phyloP scores from a whole-genome alignment of 2,329 filamentous ascomycete species.

The Exophiala mesophila region DNA sequence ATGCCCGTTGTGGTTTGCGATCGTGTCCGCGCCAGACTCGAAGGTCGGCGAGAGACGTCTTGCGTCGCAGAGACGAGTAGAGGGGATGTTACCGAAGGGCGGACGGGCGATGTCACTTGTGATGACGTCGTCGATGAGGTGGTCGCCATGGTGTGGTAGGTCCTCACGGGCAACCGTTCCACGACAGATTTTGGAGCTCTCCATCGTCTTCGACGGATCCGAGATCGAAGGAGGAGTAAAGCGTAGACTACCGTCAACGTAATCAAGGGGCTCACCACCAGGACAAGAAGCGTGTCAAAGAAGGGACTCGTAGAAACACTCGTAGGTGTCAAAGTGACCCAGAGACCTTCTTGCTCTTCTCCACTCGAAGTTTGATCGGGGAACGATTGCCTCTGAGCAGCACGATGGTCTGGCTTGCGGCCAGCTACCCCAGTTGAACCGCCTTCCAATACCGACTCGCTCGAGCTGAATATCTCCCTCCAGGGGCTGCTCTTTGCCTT shows the following conservation, averaged over 20 bases:
- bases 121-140: constrained; percentile 54
- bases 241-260: constrained; percentile 91
- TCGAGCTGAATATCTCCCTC: constrained; percentile 19
- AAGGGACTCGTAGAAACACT: constrained; percentile 85
- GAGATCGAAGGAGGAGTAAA: constrained; percentile 76
- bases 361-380: no score
- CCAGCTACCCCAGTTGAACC: no score
- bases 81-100: constrained; percentile 71
- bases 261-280: constrained; percentile 90
- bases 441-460: no score
- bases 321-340: constrained; percentile 93
- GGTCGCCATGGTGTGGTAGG: constrained; percentile 77
- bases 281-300: constrained; percentile 90
- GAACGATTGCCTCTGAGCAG: no score
- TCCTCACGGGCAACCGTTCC: constrained; percentile 87
- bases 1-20: constrained; percentile 36
- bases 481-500: constrained; percentile 15
- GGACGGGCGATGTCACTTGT: constrained; percentile 58
- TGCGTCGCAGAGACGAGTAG: constrained; percentile 58
- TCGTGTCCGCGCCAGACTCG: constrained; percentile 27
- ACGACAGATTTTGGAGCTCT: constrained; percentile 96
- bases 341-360: constrained; percentile 69
- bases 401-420: no score
- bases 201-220: constrained; percentile 86
- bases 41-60: constrained; percentile 29